Evolutionary conservation across 495 filamentous ascomycete species (phyloP).

Genomic region (Podospora tetraspora): DNA sequence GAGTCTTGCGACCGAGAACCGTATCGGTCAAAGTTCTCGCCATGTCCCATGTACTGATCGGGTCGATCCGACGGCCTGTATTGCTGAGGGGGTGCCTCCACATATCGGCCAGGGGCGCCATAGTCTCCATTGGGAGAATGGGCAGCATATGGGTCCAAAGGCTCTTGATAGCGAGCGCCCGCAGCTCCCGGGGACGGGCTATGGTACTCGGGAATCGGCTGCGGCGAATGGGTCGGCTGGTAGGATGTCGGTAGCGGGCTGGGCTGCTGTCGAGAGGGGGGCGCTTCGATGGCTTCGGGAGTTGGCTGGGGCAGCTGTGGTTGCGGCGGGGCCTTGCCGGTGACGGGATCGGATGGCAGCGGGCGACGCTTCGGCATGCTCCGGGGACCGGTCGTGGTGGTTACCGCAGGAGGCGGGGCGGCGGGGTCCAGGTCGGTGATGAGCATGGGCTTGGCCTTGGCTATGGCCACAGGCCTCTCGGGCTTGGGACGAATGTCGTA

Average conservation of each 20-base stretch:
- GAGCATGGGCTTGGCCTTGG: slow-evolving; percentile 41
- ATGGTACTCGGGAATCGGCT: slow-evolving; percentile 42
- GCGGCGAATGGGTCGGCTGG: slow-evolving; percentile 37
- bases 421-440: slow-evolving; percentile 25
- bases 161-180: slow-evolving; percentile 28
- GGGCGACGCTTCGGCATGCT: slow-evolving; percentile 63
- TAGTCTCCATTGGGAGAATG: slow-evolving; percentile 25
- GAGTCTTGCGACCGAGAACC: slow-evolving; percentile 18
- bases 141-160: slow-evolving; percentile 29
- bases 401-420: slow-evolving; percentile 16
- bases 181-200: slow-evolving; percentile 28
- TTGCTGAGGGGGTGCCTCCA: slow-evolving; percentile 26
- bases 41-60: slow-evolving; percentile 29
- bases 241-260: slow-evolving; percentile 25
- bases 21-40: slow-evolving; percentile 27
- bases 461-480: slow-evolving; percentile 54
- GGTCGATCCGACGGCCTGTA: slow-evolving; percentile 30
- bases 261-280: slow-evolving; percentile 38
- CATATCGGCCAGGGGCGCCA: slow-evolving; percentile 26
- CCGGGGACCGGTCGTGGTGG: slow-evolving; percentile 39
- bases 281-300: slow-evolving; percentile 38
- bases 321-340: slow-evolving; percentile 38
- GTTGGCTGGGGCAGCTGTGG: slow-evolving; percentile 10
- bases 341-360: slow-evolving; percentile 66
- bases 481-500: slow-evolving; percentile 84